Percentiles rank a stretch among this genome's conserved stretches.
phyloP scores from a whole-genome alignment of 2,329 filamentous ascomycete species.

The Botryotinia globosa region DNA sequence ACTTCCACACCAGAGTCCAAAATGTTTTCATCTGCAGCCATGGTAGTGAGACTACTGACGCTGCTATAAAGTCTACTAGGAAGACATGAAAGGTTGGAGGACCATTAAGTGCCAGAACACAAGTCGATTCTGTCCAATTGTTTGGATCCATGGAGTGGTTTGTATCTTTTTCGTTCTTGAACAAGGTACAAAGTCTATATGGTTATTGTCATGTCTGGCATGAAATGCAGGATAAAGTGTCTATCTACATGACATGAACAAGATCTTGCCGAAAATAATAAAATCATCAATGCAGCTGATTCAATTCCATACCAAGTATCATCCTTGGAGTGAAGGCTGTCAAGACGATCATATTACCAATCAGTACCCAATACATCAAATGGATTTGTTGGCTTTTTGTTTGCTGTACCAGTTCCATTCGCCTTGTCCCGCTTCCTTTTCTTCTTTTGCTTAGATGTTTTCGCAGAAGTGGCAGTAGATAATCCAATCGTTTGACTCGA shows the following conservation, averaged over 20 bases:
- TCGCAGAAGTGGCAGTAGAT: not conserved
- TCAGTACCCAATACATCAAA: slow-evolving; percentile 15
- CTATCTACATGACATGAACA: not conserved
- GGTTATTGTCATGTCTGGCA: too few relatives aligned
- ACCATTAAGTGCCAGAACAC: not conserved
- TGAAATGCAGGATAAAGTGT: not conserved
- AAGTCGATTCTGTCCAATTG: not conserved
- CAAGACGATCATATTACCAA: not conserved
- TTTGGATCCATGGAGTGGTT: not conserved
- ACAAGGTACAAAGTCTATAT: too few relatives aligned
- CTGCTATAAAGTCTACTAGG: not conserved
- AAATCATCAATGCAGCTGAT: not conserved
- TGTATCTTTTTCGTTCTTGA: not conserved
- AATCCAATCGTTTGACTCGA: not conserved
- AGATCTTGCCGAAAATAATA: not conserved
- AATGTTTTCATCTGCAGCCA: not conserved
- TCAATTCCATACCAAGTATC: not conserved
- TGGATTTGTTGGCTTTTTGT: slow-evolving; percentile 8
- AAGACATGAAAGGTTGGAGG: not conserved
- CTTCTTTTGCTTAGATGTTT: slow-evolving; percentile 24
- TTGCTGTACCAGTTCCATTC: not conserved
- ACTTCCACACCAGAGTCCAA: not conserved
- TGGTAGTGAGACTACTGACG: not conserved
- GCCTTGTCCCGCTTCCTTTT: slow-evolving; percentile 24
- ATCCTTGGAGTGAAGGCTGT: not conserved